Percentiles rank a stretch among this genome's conserved stretches.
Conservation (phyloP, 2,329 filamentous ascomycete genomes). For the Leptodontidium sp. region DNA sequence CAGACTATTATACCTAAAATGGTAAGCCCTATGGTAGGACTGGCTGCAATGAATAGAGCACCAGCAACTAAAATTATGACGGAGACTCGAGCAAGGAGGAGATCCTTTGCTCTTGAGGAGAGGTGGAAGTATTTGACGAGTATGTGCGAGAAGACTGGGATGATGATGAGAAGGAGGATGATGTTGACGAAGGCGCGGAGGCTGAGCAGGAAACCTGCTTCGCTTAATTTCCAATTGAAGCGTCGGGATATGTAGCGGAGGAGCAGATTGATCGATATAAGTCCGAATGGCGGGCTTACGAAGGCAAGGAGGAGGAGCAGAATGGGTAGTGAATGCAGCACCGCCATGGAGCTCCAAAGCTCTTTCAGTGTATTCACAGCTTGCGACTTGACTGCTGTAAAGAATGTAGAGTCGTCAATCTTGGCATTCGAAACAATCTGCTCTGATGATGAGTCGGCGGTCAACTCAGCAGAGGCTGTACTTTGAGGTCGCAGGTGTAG, state of each 20-base stretch:
- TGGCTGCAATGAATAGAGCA: constrained; percentile 36
- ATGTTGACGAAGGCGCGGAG: constrained; percentile 42
- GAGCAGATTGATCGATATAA: constrained; percentile 34
- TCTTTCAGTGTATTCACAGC: constrained; percentile 30
- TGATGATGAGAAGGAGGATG: constrained; percentile 37
- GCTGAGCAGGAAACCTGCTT: constrained; percentile 42
- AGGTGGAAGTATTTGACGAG: constrained; percentile 33
- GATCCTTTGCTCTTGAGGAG: constrained; percentile 38
- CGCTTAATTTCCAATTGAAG: constrained; percentile 39
- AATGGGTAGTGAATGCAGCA: constrained; percentile 42
- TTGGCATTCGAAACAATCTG: neutral
- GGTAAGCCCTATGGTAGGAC: constrained; percentile 37
- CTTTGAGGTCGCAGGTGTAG: constrained; percentile 35
- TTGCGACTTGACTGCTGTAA: constrained; percentile 28
- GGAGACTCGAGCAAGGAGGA: constrained; percentile 39
- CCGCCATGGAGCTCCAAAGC: constrained; percentile 33
- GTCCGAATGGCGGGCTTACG: constrained; percentile 31
- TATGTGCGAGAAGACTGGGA: constrained; percentile 39
- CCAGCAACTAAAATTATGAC: constrained; percentile 35
- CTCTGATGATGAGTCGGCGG: constrained; percentile 15
- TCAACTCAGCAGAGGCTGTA: constrained; percentile 22
- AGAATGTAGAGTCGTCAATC: constrained; percentile 13
- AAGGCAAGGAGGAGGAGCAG: constrained; percentile 45
- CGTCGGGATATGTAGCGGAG: constrained; percentile 44
- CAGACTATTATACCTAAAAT: constrained; percentile 39